Base-by-base conservation (phyloP, 176 grass and related monocot genomes). In the Eleusine coracana region DNA sequence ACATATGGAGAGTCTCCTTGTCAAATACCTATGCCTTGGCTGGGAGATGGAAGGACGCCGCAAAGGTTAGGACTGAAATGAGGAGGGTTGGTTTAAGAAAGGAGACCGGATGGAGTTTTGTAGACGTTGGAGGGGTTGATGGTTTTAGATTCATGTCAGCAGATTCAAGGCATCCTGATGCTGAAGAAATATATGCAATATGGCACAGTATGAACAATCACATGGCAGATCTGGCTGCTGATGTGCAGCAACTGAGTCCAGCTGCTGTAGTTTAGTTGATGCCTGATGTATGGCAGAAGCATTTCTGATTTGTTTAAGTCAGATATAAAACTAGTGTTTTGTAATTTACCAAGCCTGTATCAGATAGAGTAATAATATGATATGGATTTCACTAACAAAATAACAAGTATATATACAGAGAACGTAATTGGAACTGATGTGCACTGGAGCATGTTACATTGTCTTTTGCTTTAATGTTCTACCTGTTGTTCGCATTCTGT, bases 41-140 rank as follows among this genome's bases (percentile, higher is more conserved):
- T 86, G 87, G 87, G 48, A 76, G 87, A 65, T 94, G 85, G 85
- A 78, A 83, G 73, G 89, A 94, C 70, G 80, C 78, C 63, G 82
- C 89, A 78, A 81, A 65, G 71, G 74, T 90, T 81, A 90, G 89
- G 80, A 67, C 87, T 86, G 89, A 85, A 79, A 94, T 92, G 92
- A 92, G 65, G 75, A 88, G 41, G 38, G 45, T 65, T 3, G 89
- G 89, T 41, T 77, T 79, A 27, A 86, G 79, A 81, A 94, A 94
- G 71, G 89, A 94, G 68, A 85, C 79, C 0, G 92, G 89, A 16
- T 94, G 92, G 92, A 94, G 92, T 49, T 94, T 87, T 74, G 87
- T 92, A 46, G 92, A 92, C 75, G 82, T 78, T 34, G 76, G 82
- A 80, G 92, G 85, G 59, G 73, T 88, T 40, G 90, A 92, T 28